phyloP scores from a whole-genome alignment of 176 grass and related monocot species.

The Panicum miliaceum region DNA sequence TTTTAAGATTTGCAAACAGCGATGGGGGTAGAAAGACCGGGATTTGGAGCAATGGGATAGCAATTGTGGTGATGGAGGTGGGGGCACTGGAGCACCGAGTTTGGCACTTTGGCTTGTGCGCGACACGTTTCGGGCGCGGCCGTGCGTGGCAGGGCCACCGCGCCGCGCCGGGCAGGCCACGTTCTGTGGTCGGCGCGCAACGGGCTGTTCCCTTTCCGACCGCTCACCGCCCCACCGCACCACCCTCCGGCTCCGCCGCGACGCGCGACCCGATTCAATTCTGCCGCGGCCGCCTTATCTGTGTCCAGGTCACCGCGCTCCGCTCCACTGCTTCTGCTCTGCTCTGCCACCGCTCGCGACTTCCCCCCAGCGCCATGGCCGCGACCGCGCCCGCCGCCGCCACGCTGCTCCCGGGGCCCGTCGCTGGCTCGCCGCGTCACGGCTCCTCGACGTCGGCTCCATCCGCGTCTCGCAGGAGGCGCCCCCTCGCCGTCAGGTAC shows the following conservation, averaged over 20 bases:
- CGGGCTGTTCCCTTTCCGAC: neutral
- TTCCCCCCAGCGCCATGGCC: conserved; percentile 47
- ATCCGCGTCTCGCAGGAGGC: conserved; percentile 32
- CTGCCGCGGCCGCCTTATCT: conserved; percentile 36
- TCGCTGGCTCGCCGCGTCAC: conserved; percentile 15
- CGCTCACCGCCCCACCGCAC: neutral
- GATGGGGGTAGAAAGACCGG: neutral
- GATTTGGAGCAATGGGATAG: neutral
- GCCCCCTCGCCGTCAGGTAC: conserved; percentile 41
- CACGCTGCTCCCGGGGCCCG: conserved; percentile 49
- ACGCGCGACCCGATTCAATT: neutral
- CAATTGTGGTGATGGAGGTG: neutral
- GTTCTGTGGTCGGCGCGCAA: conserved; percentile 18
- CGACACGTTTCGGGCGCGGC: neutral
- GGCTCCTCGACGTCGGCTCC: neutral
- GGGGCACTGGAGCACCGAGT: neutral
- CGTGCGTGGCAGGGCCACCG: neutral
- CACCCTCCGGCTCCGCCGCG: neutral
- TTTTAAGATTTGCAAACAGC: no score
- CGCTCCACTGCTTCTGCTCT: conserved; percentile 9
- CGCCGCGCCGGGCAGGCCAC: conserved; percentile 10
- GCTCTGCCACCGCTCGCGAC: neutral
- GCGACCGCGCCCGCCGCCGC: conserved; percentile 35
- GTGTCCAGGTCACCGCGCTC: neutral
- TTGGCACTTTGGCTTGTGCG: neutral